Evolutionary conservation across 805 yeast genomes (phyloP), one percentile per base, ranked within the genome.

Genomic region (Starmerella vitae): DNA sequence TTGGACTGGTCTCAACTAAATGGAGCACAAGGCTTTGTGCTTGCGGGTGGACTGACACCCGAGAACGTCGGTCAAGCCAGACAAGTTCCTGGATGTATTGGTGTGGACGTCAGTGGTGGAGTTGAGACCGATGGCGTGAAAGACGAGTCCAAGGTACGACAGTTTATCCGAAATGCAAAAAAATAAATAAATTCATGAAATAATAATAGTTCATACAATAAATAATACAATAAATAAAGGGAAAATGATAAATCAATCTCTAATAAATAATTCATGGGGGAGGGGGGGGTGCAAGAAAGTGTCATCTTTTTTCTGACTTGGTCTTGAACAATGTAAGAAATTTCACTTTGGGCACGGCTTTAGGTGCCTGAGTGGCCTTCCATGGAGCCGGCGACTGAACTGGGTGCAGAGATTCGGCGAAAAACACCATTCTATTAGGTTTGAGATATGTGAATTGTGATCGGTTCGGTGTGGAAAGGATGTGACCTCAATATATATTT

Each of bases 61-160:
- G 74, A 67, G 1, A 91, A 86, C 50, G 83, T 91, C 5, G 41
- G 42, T 0, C 55, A 56, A 2, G 93, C 93, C 0, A 44, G 61
- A 13, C 31, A 37, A 6, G 56, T 70, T 10, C 48, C 54, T 0
- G 88, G 91, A 19, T 74, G 81, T n/a, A 54, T 76, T 27, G 97
- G 96, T 3, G 88, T 81, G 20, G 98, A 88, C 60, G 97, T 91
- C 5, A 78, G 94, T 52, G 85, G 95, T 8, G 98, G 98, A 1
- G 94, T 86, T 1, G 98, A 91, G 55, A 73, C 78, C 0, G 54
- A 27, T 1, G 94, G 94, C 2, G 57, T 49, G 1, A 91, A 88
- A 58, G 94, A 85, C 56, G 51, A 63, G 34, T 55, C 39, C 1
- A 88, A 85, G 60, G 72, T 88, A 17, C 51, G 51, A 39, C 39